These are phyloP conservation scores for Cyclotella distinguenda DNA, from an alignment of 108 stramenopile genomes.

Conservation along the genomic window DNA sequence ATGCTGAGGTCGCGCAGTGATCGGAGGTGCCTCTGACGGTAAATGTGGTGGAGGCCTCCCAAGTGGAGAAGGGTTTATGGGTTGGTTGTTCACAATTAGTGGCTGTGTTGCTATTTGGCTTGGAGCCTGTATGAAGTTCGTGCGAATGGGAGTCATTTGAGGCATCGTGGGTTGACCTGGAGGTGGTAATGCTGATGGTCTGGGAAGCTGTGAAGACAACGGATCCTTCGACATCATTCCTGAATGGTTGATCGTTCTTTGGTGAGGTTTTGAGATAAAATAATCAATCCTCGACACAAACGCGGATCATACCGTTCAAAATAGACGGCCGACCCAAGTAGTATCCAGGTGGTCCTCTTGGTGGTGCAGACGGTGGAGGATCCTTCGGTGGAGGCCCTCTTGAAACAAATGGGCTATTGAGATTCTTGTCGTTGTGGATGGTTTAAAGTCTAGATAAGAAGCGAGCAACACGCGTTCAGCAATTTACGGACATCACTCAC, in stretches of 20 bases:
- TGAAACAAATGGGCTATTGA: constrained; percentile 13
- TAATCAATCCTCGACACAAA: neutral
- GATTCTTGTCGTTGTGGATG: neutral
- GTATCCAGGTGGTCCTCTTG: constrained; percentile 49
- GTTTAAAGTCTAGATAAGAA: neutral
- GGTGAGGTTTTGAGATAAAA: neutral
- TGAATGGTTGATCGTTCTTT: neutral
- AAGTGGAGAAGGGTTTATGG: constrained; percentile 15
- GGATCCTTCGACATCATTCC: constrained; percentile 4
- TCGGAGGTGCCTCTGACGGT: constrained; percentile 41
- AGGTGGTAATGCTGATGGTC: constrained; percentile 19
- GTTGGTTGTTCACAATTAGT: constrained; percentile 10
- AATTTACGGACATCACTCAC: constrained; percentile 11
- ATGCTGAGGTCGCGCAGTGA: constrained; percentile 25
- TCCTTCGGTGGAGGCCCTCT: constrained; percentile 54
- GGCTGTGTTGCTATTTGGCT: constrained; percentile 3
- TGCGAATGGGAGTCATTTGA: constrained; percentile 34
- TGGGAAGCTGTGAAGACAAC: constrained; percentile 10
- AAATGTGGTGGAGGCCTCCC: constrained; percentile 50
- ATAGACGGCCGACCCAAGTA: constrained; percentile 34
- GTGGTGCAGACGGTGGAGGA: constrained; percentile 52
- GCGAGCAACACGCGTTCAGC: neutral
- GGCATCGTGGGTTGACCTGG: constrained; percentile 19
- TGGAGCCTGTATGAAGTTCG: neutral
- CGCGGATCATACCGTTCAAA: constrained; percentile 7